Base-by-base conservation (phyloP, 805 yeast species). In the Saturnispora ahearnii region DNA sequence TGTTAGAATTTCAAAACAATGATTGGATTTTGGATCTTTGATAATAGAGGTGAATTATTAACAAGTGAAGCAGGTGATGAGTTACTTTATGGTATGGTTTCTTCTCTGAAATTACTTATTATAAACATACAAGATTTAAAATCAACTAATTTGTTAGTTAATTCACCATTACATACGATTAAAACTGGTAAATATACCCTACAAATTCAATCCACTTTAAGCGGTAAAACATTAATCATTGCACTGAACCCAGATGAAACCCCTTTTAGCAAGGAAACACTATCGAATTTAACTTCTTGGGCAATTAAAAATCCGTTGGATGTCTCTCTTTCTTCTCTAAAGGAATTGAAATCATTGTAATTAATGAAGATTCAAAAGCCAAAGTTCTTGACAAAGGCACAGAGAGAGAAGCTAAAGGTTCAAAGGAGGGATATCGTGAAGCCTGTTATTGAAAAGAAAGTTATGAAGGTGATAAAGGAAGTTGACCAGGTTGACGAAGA, bases 11-110 rank as follows among this genome's bases (percentile, higher is more conserved):
- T 15, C 12, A 10, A 18, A 36, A 36, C 15, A 18, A 36, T 36
- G 40, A 36, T 36, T 26, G 50, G 50, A 15, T 47, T 26, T 29
- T 47, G 50, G 50, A 47, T 47, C 13, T 47, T 47, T 24, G 34
- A 41, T 11, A 24, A 29, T 12, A 32, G 26, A 11, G 50, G 50
- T 15, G 30, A 32, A 12, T 18, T 47, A 12, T 22, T 47, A 21
- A 41, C 45, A 13, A 21, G 36, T 11, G 34, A 22, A 26, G 33
- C 50, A 26, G 13, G 41, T 21, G 45, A 41, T 28, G 50, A 47
- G n/a, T 38, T 47, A n/a, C 41, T 47, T 11, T 47, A 30, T 33
- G 50, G 50, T 30, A 18, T 47, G 29, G 50, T 47, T n/a, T 40
- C 43, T 21, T 47, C 50, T 8, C 11, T 41, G 15, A 28, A 21